phyloP scores from a whole-genome alignment of 306 rosid species.

The Rosa chinensis region DNA sequence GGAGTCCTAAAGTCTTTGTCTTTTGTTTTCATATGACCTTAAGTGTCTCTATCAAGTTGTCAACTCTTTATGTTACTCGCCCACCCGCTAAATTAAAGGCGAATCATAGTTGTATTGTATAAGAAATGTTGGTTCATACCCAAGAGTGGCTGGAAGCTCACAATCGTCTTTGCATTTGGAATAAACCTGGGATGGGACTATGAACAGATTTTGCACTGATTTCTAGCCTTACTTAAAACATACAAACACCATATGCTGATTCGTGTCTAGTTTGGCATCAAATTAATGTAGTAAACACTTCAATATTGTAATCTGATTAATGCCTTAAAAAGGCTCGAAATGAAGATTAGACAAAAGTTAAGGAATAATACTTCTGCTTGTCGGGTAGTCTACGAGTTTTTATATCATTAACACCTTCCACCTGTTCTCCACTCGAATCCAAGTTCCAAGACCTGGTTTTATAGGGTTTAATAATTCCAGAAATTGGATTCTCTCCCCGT shows the following conservation, averaged over 20 bases:
- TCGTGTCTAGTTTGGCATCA: slow-evolving; percentile 11
- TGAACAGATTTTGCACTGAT: not conserved
- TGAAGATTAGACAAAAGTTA: slow-evolving; percentile 21
- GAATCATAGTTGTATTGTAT: slow-evolving; percentile 16
- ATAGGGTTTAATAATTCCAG: not conserved
- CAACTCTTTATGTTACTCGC: slow-evolving; percentile 23
- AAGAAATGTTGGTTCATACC: slow-evolving; percentile 9
- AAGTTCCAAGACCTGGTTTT: slow-evolving; percentile 18
- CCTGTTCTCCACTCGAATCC: slow-evolving; percentile 40
- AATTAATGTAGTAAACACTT: not conserved
- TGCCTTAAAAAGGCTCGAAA: slow-evolving; percentile 1
- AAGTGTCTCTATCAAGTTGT: slow-evolving; percentile 13
- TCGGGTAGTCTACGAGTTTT: slow-evolving; percentile 36
- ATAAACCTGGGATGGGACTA: slow-evolving; percentile 17
- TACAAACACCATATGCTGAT: not conserved
- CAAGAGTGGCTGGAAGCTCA: slow-evolving; percentile 4
- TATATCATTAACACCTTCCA: slow-evolving; percentile 19
- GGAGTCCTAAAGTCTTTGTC: not conserved
- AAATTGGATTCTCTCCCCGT: not conserved
- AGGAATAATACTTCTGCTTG: slow-evolving; percentile 18
- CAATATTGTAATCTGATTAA: not conserved
- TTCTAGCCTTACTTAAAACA: not conserved
- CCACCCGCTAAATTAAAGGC: slow-evolving; percentile 14
- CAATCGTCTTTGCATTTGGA: slow-evolving; percentile 19
- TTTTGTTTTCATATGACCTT: slow-evolving; percentile 2